Conservation (phyloP, 2,329 filamentous ascomycete genomes). For the Keithomyces neogunnii region DNA sequence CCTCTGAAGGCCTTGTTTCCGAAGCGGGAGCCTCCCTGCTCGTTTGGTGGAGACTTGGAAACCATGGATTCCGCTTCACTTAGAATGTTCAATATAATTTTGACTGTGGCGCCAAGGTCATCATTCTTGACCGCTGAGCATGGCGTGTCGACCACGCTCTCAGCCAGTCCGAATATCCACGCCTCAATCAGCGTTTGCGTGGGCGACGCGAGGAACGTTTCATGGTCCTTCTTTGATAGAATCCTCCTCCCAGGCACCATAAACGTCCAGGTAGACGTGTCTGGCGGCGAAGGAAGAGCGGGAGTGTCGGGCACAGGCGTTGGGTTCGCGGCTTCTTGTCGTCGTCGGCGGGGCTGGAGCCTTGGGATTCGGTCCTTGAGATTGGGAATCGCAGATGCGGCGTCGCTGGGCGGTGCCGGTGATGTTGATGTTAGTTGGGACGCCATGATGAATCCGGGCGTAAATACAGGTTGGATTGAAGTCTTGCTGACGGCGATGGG, state of each 20-base stretch:
- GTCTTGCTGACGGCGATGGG: neutral
- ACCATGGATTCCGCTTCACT: constrained; percentile 61
- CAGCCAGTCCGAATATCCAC: constrained; percentile 81
- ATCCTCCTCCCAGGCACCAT: constrained; percentile 68
- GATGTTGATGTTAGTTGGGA: constrained; percentile 9
- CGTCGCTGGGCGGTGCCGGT: constrained; percentile 3
- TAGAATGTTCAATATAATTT: constrained; percentile 60
- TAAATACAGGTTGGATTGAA: too few relatives aligned
- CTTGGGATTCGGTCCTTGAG: constrained; percentile 53
- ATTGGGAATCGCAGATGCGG: constrained; percentile 18
- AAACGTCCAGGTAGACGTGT: constrained; percentile 52
- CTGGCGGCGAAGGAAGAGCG: constrained; percentile 58
- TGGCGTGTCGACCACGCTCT: constrained; percentile 65
- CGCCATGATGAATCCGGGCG: constrained; percentile 13
- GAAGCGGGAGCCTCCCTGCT: constrained; percentile 83
- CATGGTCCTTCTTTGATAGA: constrained; percentile 70
- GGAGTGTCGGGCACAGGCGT: constrained; percentile 69
- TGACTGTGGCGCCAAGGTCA: constrained; percentile 52
- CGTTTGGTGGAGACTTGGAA: constrained; percentile 64
- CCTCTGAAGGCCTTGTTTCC: constrained; percentile 86
- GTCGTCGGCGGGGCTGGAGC: constrained; percentile 55
- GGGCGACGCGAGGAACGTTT: constrained; percentile 68
- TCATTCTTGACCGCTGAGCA: constrained; percentile 50
- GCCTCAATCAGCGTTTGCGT: constrained; percentile 69
- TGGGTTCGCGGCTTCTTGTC: constrained; percentile 41